A percentile compares a stretch with the other conserved stretches of the same genome.
Evolutionary conservation across 2,329 filamentous ascomycete genomes (phyloP).

Genomic region (Fusarium pininemorale): DNA sequence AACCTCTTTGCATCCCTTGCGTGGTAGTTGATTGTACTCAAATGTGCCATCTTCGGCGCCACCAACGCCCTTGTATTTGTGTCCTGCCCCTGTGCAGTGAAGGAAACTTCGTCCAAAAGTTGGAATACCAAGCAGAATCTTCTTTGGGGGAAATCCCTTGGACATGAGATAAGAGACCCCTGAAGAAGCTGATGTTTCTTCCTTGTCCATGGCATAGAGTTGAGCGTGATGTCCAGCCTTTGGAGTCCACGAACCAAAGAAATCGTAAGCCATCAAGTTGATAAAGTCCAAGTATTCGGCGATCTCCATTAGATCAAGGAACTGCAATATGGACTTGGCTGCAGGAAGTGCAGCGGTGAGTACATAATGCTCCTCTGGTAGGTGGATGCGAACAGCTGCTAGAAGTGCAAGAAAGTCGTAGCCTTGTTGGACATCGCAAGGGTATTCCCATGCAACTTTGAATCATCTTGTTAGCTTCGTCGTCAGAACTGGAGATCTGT

Average conservation of each 20-base stretch:
- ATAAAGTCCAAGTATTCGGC: conserved; percentile 76
- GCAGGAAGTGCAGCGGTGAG: conserved; percentile 79
- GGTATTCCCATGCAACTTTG: conserved; percentile 84
- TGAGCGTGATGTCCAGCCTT: conserved; percentile 80
- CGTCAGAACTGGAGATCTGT: background rate
- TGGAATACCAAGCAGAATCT: conserved; percentile 80
- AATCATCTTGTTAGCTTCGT: conserved; percentile 14
- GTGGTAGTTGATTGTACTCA: conserved; percentile 76
- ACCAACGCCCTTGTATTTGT: conserved; percentile 63
- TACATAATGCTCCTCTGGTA: conserved; percentile 75
- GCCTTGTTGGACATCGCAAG: conserved; percentile 71
- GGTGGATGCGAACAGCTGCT: conserved; percentile 69
- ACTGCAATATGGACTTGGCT: conserved; percentile 69
- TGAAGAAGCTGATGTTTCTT: conserved; percentile 72
- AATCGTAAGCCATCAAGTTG: conserved; percentile 85
- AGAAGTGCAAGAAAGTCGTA: conserved; percentile 76
- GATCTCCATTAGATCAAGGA: conserved; percentile 72
- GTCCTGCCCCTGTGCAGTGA: conserved; percentile 70
- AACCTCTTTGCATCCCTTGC: conserved; percentile 68
- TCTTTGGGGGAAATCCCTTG: conserved; percentile 73
- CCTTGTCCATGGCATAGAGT: conserved; percentile 69
- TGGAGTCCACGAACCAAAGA: conserved; percentile 74
- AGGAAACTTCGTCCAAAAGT: conserved; percentile 80
- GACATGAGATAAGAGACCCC: conserved; percentile 72
- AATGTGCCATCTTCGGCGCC: conserved; percentile 74